Base-by-base conservation (phyloP, 1,139 yeast genomes). In the Debaryomycetaceae sp. region DNA sequence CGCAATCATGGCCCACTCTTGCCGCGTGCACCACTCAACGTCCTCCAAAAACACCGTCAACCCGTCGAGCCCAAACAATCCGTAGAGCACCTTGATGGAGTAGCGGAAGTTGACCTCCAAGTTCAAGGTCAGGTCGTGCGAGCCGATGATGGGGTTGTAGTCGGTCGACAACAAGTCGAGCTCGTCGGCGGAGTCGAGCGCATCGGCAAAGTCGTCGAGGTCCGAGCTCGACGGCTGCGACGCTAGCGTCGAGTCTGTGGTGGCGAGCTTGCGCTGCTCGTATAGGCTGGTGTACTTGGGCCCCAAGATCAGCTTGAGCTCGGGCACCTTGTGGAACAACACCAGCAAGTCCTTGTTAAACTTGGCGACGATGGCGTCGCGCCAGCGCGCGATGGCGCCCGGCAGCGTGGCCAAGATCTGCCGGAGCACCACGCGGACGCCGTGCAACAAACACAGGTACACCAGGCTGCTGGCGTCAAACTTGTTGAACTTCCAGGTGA, bases 11-110 rank as follows among this genome's bases (percentile, higher is more conserved):
- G 34, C 38, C 49, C 60, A 51, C 36, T 62, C 67, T 14, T 46
- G 50, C 10, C 41, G 41, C 0, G 60, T 41, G 31, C 71, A 61
- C 65, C 69, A 66, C 32, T 73, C 75, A 19, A 69, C 46, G 46
- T 73, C 76, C 42, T 73, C 78, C 24, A 70, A 49, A 32, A 68
- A 59, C 2, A 72, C 45, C 0, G 76, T 70, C 31, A 72, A 47
- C 1, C 75, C 75, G 16, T 58, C 61, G 13, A 49, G 45, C 4
- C 70, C 68, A 34, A 72, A 56, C 6, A 73, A 44, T 17, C 64
- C 58, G 34, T 63, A 65, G 23, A 74, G 45, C 9, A 59, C 47
- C 37, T 70, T 71, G 32, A 74, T 54, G 12, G 68, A 57, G 34
- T 61, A 65, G 35, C 71, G 57, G 42, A 68, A 61, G 34, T 65